These are phyloP conservation scores for Dendrobium huoshanense DNA, from an alignment of 106 monocot genomes.

Conservation along the genomic window DNA sequence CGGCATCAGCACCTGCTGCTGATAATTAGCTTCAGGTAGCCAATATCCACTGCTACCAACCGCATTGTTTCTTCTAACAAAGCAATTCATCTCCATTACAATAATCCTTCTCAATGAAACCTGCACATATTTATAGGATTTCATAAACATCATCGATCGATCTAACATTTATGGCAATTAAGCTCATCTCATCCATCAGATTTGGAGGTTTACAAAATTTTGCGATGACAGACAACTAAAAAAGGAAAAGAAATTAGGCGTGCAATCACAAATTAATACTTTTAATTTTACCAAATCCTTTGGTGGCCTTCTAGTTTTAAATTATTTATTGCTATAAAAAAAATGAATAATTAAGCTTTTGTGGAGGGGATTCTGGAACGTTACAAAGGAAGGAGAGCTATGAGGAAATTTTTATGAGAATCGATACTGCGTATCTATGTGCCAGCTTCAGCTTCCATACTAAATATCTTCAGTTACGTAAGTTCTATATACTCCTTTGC, in stretches of 20 bases:
- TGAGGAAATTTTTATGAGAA: too few relatives aligned
- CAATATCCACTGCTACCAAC: neutral
- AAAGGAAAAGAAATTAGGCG: neutral
- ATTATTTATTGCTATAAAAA: slow-evolving; percentile 1
- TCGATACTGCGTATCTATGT: too few relatives aligned
- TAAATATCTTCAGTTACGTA: too few relatives aligned
- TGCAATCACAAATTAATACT: neutral
- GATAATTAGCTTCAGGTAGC: neutral
- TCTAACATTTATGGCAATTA: neutral
- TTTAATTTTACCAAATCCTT: neutral
- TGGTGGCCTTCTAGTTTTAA: neutral
- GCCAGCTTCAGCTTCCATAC: too few relatives aligned
- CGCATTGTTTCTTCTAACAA: neutral
- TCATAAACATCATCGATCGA: too few relatives aligned
- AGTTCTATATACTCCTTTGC: too few relatives aligned
- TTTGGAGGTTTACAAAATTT: neutral
- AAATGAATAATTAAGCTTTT: too few relatives aligned
- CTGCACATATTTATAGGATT: too few relatives aligned
- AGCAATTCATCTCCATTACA: neutral
- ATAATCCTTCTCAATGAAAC: too few relatives aligned
- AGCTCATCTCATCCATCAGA: slow-evolving; percentile 1
- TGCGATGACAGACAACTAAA: neutral
- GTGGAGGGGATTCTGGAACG: too few relatives aligned
- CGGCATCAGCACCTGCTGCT: neutral
- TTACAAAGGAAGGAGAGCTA: too few relatives aligned